Base-by-base conservation (phyloP, 139 green algal species). In the Chlamydomonas applanata region DNA sequence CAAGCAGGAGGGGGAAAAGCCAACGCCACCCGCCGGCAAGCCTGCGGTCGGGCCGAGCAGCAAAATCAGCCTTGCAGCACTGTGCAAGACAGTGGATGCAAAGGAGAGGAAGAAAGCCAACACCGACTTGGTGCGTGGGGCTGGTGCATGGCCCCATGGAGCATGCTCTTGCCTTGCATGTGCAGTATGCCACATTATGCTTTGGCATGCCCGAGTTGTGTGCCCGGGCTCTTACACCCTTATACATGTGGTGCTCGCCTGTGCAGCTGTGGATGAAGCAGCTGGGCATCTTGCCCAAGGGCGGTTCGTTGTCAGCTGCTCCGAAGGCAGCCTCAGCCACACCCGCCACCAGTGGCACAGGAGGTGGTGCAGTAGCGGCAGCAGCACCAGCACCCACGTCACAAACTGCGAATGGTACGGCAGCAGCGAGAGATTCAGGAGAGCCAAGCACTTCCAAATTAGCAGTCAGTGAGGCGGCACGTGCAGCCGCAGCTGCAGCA, bases 231-330 rank as follows among this genome's bases (percentile, higher is more conserved):
- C n/a, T n/a, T n/a, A n/a, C 61, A 57, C 22, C 24, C 4, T 54
- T 32, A 4, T 14, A 32, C 64, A 56, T 34, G 34, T 68, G 24
- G 11, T 49, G 40, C 7, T 49, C 7, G 33, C n/a, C 27, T 29
- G 5, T 62, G 53, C 82, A 87, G 82, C 54, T 83, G 40, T 87
- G 82, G 82, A 87, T 87, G 82, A 75, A 78, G 13, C 82, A 56
- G n/a, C 68, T 87, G 11, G 82, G 82, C 29, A 44, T 86, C 2
- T 30, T 64, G 13, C 72, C 77, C 65, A 44, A 53, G 52, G 33
- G 54, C n/a, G n/a, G n/a, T n/a, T n/a, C n/a, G 40, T 19, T 49
- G 40, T 49, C 40, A 19, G 40, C 40, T 49, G 40, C 40, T 49
- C 7, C 40, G 11, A 49, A 49, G 40, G 7, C 25, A 36, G 24